A percentile compares a stretch with the other conserved stretches of the same genome.
Conservation (phyloP, 257 asterid genomes). For the Apocynum venetum region DNA sequence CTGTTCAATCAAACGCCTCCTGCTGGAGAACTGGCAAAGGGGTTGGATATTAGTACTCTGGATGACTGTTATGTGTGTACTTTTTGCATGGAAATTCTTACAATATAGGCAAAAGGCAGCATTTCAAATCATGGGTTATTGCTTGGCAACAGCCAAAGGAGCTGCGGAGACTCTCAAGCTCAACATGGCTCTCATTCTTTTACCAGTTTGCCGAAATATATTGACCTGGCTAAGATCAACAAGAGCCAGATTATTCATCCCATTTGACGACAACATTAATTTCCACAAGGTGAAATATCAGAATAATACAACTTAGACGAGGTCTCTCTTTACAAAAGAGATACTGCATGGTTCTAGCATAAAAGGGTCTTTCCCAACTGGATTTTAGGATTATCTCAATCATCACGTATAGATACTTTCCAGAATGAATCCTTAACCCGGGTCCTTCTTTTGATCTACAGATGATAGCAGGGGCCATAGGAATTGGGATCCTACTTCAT, state of each 20-base stretch:
- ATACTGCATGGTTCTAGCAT: not conserved
- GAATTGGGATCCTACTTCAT: constrained; percentile 50
- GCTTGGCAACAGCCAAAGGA: constrained; percentile 84
- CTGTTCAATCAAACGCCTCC: constrained; percentile 23
- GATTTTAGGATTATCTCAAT: not conserved
- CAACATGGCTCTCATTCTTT: constrained; percentile 87
- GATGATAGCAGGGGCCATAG: constrained; percentile 69
- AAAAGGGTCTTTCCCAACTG: not conserved
- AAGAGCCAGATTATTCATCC: constrained; percentile 57
- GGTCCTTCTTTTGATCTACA: constrained; percentile 16
- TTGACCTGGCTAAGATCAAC: constrained; percentile 68
- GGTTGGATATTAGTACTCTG: constrained; percentile 61
- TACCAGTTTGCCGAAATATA: constrained; percentile 81
- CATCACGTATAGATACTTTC: not conserved
- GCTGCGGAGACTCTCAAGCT: constrained; percentile 92
- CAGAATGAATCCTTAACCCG: not conserved
- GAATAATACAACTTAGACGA: not conserved
- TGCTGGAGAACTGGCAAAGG: constrained; percentile 80
- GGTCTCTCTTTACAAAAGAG: too few species aligned
- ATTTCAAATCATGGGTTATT: constrained; percentile 73
- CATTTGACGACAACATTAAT: constrained; percentile 82
- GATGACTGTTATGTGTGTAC: constrained; percentile 56
- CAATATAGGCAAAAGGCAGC: constrained; percentile 56
- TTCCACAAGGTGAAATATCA: constrained; percentile 53
- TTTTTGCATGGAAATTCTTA: constrained; percentile 78